A percentile compares a stretch with the other conserved stretches of the same genome.
These are phyloP conservation scores for Mortierella polycephala DNA, from an alignment of 371 early-diverging fungal species.

Conservation along the genomic window DNA sequence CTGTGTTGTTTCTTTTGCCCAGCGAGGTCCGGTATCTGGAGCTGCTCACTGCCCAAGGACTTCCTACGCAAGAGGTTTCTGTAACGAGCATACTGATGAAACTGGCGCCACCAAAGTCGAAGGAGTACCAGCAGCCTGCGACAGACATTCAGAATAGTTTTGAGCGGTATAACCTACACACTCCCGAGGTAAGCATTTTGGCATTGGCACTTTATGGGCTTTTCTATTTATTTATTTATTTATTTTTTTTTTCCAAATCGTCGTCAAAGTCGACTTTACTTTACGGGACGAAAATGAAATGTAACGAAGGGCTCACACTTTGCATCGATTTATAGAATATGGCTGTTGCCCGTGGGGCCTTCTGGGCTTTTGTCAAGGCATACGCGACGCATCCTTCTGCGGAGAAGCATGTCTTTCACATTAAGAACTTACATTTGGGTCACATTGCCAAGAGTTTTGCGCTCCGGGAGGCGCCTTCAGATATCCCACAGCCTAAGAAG, in stretches of 20 bases:
- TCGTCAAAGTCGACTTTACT: too few species aligned
- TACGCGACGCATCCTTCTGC: slow-evolving; percentile 89
- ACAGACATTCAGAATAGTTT: slow-evolving; percentile 74
- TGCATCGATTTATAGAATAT: slow-evolving; percentile 64
- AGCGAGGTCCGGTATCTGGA: slow-evolving; percentile 88
- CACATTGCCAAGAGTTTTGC: slow-evolving; percentile 97
- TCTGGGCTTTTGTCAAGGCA: slow-evolving; percentile 88
- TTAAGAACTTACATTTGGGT: slow-evolving; percentile 93
- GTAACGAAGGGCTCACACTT: neutral
- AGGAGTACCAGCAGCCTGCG: slow-evolving; percentile 67
- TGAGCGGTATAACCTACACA: slow-evolving; percentile 66
- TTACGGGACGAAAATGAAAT: too few species aligned
- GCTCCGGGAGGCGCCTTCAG: slow-evolving; percentile 59
- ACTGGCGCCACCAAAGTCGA: slow-evolving; percentile 56
- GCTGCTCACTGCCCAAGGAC: slow-evolving; percentile 75
- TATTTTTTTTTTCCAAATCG: slow-evolving; percentile 9
- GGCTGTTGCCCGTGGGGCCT: slow-evolving; percentile 80
- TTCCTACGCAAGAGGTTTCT: slow-evolving; percentile 62
- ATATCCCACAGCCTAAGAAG: slow-evolving; percentile 55
- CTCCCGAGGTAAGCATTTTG: slow-evolving; percentile 69
- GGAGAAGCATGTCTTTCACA: slow-evolving; percentile 91
- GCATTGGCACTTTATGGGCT: neutral
- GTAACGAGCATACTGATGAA: slow-evolving; percentile 64
- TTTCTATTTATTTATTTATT: slow-evolving; percentile 7
- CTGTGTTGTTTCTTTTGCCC: slow-evolving; percentile 86